A percentile compares a stretch with the other conserved stretches of the same genome.
These are phyloP conservation scores for Emydomyces testavorans DNA, from an alignment of 2,329 filamentous ascomycete species.

Conservation along the genomic window DNA sequence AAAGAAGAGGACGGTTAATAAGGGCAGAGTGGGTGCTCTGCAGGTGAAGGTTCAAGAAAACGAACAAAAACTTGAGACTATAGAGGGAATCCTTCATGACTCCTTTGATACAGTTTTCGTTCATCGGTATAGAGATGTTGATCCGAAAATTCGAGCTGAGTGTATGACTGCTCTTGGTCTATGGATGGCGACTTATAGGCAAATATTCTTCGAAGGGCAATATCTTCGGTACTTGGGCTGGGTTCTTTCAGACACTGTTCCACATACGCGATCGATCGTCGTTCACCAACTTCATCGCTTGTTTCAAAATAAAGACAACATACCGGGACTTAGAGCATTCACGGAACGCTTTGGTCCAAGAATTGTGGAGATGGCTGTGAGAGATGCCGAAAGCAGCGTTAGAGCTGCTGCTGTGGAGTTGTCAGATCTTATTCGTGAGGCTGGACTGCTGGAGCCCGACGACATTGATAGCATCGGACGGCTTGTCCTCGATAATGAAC, in stretches of 20 bases:
- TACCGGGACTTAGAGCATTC: slow-evolving; percentile 69
- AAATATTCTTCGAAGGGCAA: slow-evolving; percentile 77
- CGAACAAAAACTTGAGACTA: slow-evolving; percentile 55
- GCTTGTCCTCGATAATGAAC: slow-evolving; percentile 78
- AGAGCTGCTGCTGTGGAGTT: slow-evolving; percentile 70
- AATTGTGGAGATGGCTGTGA: slow-evolving; percentile 82
- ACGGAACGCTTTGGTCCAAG: slow-evolving; percentile 82
- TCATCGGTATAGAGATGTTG: slow-evolving; percentile 88
- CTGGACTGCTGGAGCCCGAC: slow-evolving; percentile 75
- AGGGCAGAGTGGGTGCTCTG: slow-evolving; percentile 61
- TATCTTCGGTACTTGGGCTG: slow-evolving; percentile 92
- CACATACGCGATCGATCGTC: slow-evolving; percentile 69
- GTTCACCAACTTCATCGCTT: slow-evolving; percentile 70
- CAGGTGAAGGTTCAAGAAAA: slow-evolving; percentile 61
- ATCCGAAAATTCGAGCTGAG: slow-evolving; percentile 76
- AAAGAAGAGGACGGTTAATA: slow-evolving; percentile 61
- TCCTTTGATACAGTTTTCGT: slow-evolving; percentile 90
- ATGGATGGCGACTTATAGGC: slow-evolving; percentile 78
- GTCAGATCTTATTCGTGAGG: slow-evolving; percentile 68
- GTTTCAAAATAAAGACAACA: slow-evolving; percentile 68
- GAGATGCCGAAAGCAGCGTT: slow-evolving; percentile 70
- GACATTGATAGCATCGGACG: slow-evolving; percentile 83
- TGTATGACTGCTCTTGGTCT: slow-evolving; percentile 75
- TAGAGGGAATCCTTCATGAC: slow-evolving; percentile 64
- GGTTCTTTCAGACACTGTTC: slow-evolving; percentile 74